These are phyloP conservation scores for Stellera chamaejasme DNA, from an alignment of 345 rosid species.

Conservation along the genomic window DNA sequence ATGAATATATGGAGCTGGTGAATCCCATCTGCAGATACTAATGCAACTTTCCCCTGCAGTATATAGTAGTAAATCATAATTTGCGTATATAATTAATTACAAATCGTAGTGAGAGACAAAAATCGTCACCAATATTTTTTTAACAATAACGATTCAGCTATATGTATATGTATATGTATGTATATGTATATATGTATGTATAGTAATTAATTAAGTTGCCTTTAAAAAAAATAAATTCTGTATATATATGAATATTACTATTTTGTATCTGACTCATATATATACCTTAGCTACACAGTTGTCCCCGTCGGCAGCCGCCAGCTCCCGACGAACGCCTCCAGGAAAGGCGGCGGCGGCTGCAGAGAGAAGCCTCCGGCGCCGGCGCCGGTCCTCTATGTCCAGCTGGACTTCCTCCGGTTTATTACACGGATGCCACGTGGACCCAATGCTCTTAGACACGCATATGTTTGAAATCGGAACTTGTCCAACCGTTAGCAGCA, in stretches of 20 bases:
- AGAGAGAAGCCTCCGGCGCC: slow-evolving; percentile 42
- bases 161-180: no score
- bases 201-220: no score
- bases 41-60: slow-evolving; percentile 69
- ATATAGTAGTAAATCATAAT: background rate
- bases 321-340: slow-evolving; percentile 33
- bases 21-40: slow-evolving; percentile 74
- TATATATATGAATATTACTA: background rate
- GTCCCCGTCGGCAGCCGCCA: slow-evolving; percentile 36
- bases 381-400: slow-evolving; percentile 9
- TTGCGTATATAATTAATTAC: background rate
- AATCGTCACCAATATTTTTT: no score
- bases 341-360: slow-evolving; percentile 12
- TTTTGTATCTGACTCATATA: background rate
- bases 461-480: slow-evolving; percentile 44
- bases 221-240: no score
- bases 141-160: no score
- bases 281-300: slow-evolving; percentile 43
- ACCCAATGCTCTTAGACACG: slow-evolving; percentile 38
- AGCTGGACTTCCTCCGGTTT: background rate
- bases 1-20: slow-evolving; percentile 93
- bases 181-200: no score
- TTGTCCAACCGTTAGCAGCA: slow-evolving; percentile 63
- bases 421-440: slow-evolving; percentile 73
- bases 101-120: no score